Base-by-base conservation (phyloP, 2,329 filamentous ascomycete genomes). In the Beauveria pseudobassiana region DNA sequence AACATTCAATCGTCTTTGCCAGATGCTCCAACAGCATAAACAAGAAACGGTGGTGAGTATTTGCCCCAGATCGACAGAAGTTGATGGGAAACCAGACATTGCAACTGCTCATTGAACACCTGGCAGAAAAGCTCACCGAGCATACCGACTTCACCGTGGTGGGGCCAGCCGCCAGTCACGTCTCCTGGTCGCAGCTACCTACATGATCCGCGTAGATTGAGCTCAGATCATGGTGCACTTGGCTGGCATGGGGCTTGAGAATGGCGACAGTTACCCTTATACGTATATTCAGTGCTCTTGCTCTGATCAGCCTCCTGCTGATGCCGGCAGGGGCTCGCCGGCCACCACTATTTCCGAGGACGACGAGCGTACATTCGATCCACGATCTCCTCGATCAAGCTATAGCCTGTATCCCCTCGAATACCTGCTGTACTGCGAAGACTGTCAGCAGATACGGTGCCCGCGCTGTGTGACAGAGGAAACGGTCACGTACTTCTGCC, bases 371-470 rank as follows among this genome's bases (percentile, higher is more conserved):
- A 88, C 90, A 4, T 96, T 99, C 74, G 90, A 99, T 72, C 92
- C 95, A 2, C 87, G 89, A 68, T 87, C 88, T 64, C 85, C 90
- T 18, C 87, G 93, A 43, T 90, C 95, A 63, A 95, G 92, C 73
- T 98, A 91, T 79, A 93, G 91, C 66, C 81, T 99, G 38, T 97
- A 93, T 71, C 93, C 95, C 1, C 86, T 97, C 50, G 93, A 98
- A 71, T 88, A 97, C 72, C 84, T 99, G 28, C 83, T 98, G 46
- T 99, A 96, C 78, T 99, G 95, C 78, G 93, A 96, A 72, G 95
- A 98, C 73, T 99, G 95, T 74, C 91, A 96, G 72, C 89, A 96
- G 75, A 96, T 98, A 64, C 89, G 95, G 67, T 99, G 95, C 72
- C 90, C 91, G 6, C 83, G 92, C 76, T 99, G 95, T 71, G 90